Conservation (phyloP, 805 yeast species). For the Candida patagonica region DNA sequence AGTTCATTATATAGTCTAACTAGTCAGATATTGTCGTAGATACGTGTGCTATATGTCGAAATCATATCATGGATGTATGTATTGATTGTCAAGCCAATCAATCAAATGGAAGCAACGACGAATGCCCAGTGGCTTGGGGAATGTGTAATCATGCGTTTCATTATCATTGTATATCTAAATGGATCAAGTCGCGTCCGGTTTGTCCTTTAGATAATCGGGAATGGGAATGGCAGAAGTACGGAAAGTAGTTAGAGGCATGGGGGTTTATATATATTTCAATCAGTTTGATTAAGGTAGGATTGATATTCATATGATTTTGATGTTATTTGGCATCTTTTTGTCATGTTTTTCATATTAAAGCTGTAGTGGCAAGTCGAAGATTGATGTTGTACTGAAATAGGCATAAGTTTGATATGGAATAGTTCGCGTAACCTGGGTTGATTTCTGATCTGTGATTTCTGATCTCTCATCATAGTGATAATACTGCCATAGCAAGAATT, state of each 20-base stretch:
- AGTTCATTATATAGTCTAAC: slow-evolving; percentile 2
- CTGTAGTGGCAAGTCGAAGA: too few relatives aligned
- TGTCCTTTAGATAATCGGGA: slow-evolving; percentile 95
- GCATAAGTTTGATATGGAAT: too few relatives aligned
- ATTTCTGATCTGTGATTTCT: too few relatives aligned
- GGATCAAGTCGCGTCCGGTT: slow-evolving; percentile 91
- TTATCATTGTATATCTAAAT: slow-evolving; percentile 88
- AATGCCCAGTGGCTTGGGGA: slow-evolving; percentile 96
- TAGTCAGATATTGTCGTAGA: slow-evolving; percentile 68
- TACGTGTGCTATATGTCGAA: slow-evolving; percentile 96
- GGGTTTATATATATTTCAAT: too few relatives aligned
- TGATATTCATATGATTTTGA: slow-evolving; percentile 3
- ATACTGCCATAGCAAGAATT: too few relatives aligned
- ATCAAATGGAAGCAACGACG: slow-evolving; percentile 50
- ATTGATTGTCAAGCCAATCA: slow-evolving; percentile 87
- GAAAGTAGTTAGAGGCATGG: slow-evolving; percentile 39
- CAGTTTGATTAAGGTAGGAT: background rate
- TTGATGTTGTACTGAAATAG: too few relatives aligned
- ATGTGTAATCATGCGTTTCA: slow-evolving; percentile 98
- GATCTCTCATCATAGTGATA: too few relatives aligned
- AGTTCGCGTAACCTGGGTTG: too few relatives aligned
- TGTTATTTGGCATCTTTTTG: slow-evolving; percentile 1
- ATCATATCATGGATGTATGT: slow-evolving; percentile 96
- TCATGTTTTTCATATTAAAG: background rate
- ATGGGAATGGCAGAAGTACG: slow-evolving; percentile 73